Evolutionary conservation across 345 rosid species (phyloP), one percentile per base, ranked within the genome.

Genomic region (Murraya paniculata): DNA sequence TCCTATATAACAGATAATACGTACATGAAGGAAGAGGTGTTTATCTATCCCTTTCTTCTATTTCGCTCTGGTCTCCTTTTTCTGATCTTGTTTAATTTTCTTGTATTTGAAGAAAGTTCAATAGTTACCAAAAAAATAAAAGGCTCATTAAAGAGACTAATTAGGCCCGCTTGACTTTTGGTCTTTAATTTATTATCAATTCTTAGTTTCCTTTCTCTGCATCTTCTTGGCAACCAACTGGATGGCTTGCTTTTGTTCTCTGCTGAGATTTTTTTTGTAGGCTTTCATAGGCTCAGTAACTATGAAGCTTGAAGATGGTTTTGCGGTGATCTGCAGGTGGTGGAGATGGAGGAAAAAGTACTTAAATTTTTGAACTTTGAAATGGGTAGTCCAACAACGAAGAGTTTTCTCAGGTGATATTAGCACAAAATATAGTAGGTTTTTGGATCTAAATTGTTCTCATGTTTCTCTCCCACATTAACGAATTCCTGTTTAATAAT

Each of bases 1-100:
- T 90, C 91, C 79, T 89, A 89, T 65, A 85, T 89, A 60, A 92
- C 97, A 3, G 97, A 92, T 66, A 90, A 92, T 78, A 85, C 94
- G 6, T 92, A 88, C 85, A 86, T 91, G 18, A 86, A 82, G 78
- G 87, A 89, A 27, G 89, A 90, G 87, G 90, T 82, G 50, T 60
- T 41, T 16, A 55, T 39, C 65, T 36, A 22, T 72, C 41, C 1
- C 41, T 27, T 76, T 33, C 27, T 21, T 24, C 22, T 38, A 24
- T 24, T 28, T 38, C 36, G 1, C 72, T 62, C 28, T 35, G 30
- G 30, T 24, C 30, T 55, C 48, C 39, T 66, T 45, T 13, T 45
- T 45, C 50, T 45, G 11, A 45, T 45, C 50, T 45, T 45, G 16
- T 45, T 45, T 45, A 13, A 45, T 11, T 45, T 13, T 45, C 50